A percentile compares a stretch with the other conserved stretches of the same genome.
These are phyloP conservation scores for Penicillium sp. DNA, from an alignment of 2,329 filamentous ascomycete species.

Conservation along the genomic window DNA sequence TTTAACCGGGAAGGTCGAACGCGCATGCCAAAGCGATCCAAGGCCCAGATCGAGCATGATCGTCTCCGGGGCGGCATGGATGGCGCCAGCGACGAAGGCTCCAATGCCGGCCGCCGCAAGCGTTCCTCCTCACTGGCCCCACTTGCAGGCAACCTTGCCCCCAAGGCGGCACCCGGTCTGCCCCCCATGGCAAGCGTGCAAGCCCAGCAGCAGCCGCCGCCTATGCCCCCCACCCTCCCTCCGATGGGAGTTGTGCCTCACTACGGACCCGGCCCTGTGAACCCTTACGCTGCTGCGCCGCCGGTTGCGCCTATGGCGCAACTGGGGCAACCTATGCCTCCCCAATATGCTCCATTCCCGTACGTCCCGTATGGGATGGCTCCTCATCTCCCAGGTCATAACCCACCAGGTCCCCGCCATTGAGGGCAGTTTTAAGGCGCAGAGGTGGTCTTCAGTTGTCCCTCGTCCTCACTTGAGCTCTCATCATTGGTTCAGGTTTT, in stretches of 20 bases:
- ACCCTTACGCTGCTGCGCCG: slow-evolving; percentile 15
- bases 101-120: slow-evolving; percentile 30
- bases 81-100: slow-evolving; percentile 26
- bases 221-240: slow-evolving; percentile 18
- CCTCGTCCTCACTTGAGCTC: slow-evolving; percentile 10
- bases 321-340: slow-evolving; percentile 17
- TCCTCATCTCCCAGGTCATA: slow-evolving; percentile 20
- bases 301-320: slow-evolving; percentile 13
- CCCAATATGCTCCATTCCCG: slow-evolving; percentile 31
- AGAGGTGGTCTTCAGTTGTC: slow-evolving; percentile 1
- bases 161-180: slow-evolving; percentile 19
- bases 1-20: slow-evolving; percentile 45
- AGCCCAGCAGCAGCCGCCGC: slow-evolving; percentile 13
- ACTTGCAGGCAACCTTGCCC: slow-evolving; percentile 22
- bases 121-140: slow-evolving; percentile 22
- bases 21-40: slow-evolving; percentile 44
- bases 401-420: slow-evolving; percentile 8
- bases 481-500: neutral
- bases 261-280: slow-evolving; percentile 13
- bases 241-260: slow-evolving; percentile 18
- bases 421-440: slow-evolving; percentile 14
- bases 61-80: slow-evolving; percentile 28
- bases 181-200: slow-evolving; percentile 18
- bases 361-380: slow-evolving; percentile 18
- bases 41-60: slow-evolving; percentile 45